phyloP scores from a whole-genome alignment of 1,139 yeast species.

The Scheffersomyces quercinus region DNA sequence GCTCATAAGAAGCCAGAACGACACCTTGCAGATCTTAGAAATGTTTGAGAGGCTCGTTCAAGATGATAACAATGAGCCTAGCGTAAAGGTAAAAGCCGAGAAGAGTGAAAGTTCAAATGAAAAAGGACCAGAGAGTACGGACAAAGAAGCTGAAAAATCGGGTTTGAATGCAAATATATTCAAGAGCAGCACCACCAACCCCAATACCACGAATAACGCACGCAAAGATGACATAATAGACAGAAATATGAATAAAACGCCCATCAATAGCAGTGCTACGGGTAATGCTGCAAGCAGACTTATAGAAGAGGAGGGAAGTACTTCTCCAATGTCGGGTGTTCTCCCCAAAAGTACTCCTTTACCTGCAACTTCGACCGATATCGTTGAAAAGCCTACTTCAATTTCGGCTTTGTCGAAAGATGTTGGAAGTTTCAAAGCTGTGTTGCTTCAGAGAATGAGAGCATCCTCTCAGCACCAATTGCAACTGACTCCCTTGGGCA shows the following conservation, averaged over 20 bases:
- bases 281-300: not conserved
- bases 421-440: constrained; percentile 10
- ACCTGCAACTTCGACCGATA: not conserved
- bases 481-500: constrained; percentile 2
- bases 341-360: constrained; percentile 4
- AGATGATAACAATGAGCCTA: not conserved
- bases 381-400: not conserved
- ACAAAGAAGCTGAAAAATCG: no score
- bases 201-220: not conserved
- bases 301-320: constrained; percentile 11
- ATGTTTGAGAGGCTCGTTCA: constrained; percentile 34
- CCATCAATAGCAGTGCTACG: constrained; percentile 7
- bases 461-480: constrained; percentile 2
- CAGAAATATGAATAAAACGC: constrained; percentile 11
- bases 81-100: not conserved
- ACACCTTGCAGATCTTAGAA: constrained; percentile 51
- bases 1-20: constrained; percentile 46
- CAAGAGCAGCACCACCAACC: not conserved
- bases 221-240: not conserved
- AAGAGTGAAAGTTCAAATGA: not conserved
- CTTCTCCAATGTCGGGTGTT: constrained; percentile 16
- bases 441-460: constrained; percentile 9
- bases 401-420: constrained; percentile 7
- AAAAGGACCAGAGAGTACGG: constrained; percentile 3
- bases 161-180: not conserved